Percentiles rank a stretch among this genome's conserved stretches.
Conservation (phyloP, 495 filamentous ascomycete species). For the Annulohypoxylon bovei region DNA sequence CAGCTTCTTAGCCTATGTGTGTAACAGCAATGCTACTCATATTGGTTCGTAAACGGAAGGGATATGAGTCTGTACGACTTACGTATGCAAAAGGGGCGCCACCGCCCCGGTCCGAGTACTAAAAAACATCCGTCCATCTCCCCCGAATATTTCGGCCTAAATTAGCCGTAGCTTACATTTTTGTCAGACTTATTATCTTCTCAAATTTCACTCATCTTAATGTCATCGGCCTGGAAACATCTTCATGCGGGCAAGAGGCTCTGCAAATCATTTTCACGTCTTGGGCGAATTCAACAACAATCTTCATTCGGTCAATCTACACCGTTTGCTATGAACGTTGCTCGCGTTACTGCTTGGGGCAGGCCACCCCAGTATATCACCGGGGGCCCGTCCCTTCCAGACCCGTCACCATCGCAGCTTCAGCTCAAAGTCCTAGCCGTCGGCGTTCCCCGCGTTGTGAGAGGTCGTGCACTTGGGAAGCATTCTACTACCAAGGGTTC, state of each 20-base stretch:
- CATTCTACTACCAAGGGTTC: slow-evolving; percentile 11
- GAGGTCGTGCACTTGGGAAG: slow-evolving; percentile 9
- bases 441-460: slow-evolving; percentile 18
- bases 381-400: not conserved
- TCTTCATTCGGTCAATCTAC: not conserved
- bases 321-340: slow-evolving; percentile 16
- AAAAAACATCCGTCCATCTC: not conserved
- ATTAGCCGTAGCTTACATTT: not conserved
- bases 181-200: not conserved
- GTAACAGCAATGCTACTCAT: too few relatives aligned
- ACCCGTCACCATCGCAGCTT: slow-evolving; percentile 23
- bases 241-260: not conserved
- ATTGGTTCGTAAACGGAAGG: too few relatives aligned
- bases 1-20: too few relatives aligned
- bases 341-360: slow-evolving; percentile 19
- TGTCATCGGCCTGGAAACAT: slow-evolving; percentile 11
- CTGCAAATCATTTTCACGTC: not conserved
- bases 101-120: not conserved
- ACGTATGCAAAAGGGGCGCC: not conserved
- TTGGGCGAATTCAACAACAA: not conserved
- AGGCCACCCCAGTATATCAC: slow-evolving; percentile 17
- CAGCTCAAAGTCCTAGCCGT: slow-evolving; percentile 28
- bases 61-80: not conserved
- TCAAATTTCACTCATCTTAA: slow-evolving; percentile 1
- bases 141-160: not conserved